Conservation (phyloP, 768 basidiomycete species). For the Lactifluus hygrophoroides region DNA sequence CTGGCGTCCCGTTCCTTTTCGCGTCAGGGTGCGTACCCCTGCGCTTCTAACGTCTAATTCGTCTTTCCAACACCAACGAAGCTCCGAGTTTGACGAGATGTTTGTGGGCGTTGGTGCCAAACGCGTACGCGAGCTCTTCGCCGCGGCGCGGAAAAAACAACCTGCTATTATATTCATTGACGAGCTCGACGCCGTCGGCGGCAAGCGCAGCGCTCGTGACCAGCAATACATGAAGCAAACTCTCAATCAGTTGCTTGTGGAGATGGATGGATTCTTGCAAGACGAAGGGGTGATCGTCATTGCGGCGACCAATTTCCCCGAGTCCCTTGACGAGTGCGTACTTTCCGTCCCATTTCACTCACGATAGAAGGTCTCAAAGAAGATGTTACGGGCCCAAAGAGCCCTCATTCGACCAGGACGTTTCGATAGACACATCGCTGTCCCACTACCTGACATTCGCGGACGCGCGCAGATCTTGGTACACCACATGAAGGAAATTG, state of each 20-base stretch:
- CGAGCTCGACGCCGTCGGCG: slow-evolving; percentile 89
- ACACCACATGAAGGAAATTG: slow-evolving; percentile 84
- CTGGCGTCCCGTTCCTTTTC: slow-evolving; percentile 95
- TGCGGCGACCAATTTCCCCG: slow-evolving; percentile 96
- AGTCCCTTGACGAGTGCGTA: slow-evolving; percentile 80
- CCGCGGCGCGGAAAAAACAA: slow-evolving; percentile 86
- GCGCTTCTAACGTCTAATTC: neutral
- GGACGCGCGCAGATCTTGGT: slow-evolving; percentile 88
- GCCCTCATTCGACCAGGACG: slow-evolving; percentile 94
- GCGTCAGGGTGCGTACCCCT: slow-evolving; percentile 57
- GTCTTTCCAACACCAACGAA: slow-evolving; percentile 23
- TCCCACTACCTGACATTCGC: slow-evolving; percentile 90
- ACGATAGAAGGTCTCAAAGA: neutral
- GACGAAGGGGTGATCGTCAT: slow-evolving; percentile 92
- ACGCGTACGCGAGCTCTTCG: slow-evolving; percentile 90
- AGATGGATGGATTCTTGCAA: slow-evolving; percentile 95
- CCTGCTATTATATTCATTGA: slow-evolving; percentile 99
- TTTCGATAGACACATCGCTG: slow-evolving; percentile 88
- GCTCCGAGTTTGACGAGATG: slow-evolving; percentile 97
- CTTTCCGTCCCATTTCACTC: neutral
- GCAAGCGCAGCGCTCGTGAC: slow-evolving; percentile 75
- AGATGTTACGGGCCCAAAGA: slow-evolving; percentile 32
- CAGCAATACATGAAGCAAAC: slow-evolving; percentile 92
- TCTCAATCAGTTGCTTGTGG: slow-evolving; percentile 91
- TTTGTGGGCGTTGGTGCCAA: slow-evolving; percentile 94